Conservation (phyloP, 768 basidiomycete species). For the Mycena vulgaris region DNA sequence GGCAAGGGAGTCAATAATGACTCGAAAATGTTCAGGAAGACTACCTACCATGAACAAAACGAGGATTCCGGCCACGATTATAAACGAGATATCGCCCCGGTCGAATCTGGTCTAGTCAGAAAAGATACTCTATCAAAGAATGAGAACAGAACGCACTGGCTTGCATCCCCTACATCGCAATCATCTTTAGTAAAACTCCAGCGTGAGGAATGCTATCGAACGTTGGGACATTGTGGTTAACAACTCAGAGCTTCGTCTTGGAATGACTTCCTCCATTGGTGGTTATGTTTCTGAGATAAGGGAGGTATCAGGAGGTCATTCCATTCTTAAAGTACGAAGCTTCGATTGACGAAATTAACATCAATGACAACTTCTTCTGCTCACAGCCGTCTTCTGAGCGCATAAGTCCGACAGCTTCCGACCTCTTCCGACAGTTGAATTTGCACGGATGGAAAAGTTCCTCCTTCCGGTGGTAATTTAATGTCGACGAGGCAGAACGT, state of each 20-base stretch:
- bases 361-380: not conserved
- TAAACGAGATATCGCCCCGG: constrained; percentile 80
- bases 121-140: no score
- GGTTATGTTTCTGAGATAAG: constrained; percentile 3
- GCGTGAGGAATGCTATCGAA: not conserved
- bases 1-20: not conserved
- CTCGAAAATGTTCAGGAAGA: constrained; percentile 45
- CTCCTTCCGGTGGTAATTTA: no score
- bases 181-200: constrained; percentile 1
- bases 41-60: constrained; percentile 87
- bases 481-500: no score
- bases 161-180: constrained; percentile 23
- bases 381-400: no score
- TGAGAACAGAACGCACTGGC: constrained; percentile 19
- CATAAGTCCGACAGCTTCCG: no score
- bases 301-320: not conserved
- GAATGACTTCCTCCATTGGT: not conserved
- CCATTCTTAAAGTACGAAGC: constrained; percentile 5
- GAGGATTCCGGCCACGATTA: constrained; percentile 76
- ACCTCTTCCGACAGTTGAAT: no score
- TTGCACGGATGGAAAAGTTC: no score
- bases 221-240: constrained; percentile 1
- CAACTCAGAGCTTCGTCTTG: not conserved
- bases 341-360: constrained; percentile 31
- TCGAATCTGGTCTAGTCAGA: constrained; percentile 64